Conservation (phyloP, 306 rosid genomes). For the Cicer arietinum region DNA sequence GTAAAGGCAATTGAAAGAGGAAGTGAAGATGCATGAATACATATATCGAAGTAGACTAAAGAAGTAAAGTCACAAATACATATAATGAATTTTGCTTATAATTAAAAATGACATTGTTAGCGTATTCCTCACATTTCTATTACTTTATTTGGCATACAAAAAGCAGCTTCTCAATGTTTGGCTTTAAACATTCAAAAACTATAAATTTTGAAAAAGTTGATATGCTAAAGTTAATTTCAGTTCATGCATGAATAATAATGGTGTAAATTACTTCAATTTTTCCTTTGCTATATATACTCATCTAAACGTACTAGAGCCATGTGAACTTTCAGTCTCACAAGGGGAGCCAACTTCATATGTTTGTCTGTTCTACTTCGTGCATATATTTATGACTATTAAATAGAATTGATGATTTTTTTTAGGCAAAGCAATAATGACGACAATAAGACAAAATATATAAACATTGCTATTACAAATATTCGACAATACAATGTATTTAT, state of each 20-base stretch:
- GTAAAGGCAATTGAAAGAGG: too few relatives aligned
- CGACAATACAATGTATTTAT: slow-evolving; percentile 25
- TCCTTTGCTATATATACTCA: not conserved
- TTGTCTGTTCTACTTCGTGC: not conserved
- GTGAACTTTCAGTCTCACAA: not conserved
- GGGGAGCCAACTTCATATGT: not conserved
- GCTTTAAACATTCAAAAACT: not conserved
- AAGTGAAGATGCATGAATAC: too few relatives aligned
- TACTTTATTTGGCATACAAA: too few relatives aligned
- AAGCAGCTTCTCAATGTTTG: too few relatives aligned
- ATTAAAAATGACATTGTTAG: too few relatives aligned
- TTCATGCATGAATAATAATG: not conserved
- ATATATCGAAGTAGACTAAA: too few relatives aligned
- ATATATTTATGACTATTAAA: not conserved
- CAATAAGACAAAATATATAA: not conserved
- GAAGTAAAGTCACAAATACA: too few relatives aligned
- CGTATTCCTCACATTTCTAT: too few relatives aligned
- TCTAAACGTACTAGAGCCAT: not conserved
- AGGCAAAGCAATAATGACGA: not conserved
- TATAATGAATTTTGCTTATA: too few relatives aligned
- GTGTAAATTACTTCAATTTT: not conserved
- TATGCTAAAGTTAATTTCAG: not conserved
- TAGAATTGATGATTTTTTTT: not conserved
- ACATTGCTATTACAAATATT: slow-evolving; percentile 3
- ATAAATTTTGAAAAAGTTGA: too few relatives aligned